Evolutionary conservation across 257 asterid genomes (phyloP).

Genomic region (Handroanthus guayacan): DNA sequence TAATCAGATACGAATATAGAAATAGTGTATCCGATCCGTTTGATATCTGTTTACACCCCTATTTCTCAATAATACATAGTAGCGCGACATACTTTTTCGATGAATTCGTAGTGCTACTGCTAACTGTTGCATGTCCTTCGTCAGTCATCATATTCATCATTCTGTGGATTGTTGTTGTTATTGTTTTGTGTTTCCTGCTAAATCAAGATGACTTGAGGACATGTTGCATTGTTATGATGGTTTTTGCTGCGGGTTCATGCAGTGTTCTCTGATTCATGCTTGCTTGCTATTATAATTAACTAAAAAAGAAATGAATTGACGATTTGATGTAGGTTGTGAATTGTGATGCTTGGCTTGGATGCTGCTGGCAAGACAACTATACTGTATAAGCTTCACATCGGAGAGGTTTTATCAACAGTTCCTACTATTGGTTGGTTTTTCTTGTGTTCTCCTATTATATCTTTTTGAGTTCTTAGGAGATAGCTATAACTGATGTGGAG

Average conservation of each 20-base stretch:
- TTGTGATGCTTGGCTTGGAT: constrained; percentile 79
- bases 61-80: too few relatives aligned
- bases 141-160: background rate
- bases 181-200: background rate
- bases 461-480: background rate
- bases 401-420: constrained; percentile 78
- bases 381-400: constrained; percentile 72
- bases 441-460: constrained; percentile 6
- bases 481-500: background rate
- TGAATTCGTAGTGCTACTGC: background rate
- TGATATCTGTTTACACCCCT: too few relatives aligned
- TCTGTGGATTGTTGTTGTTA: background rate
- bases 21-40: too few relatives aligned
- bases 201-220: background rate
- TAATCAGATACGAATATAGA: too few relatives aligned
- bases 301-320: background rate
- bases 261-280: background rate
- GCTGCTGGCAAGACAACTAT: constrained; percentile 86
- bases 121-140: background rate
- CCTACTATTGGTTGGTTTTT: constrained; percentile 69
- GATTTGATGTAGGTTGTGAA: constrained; percentile 60
- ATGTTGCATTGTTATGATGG: background rate
- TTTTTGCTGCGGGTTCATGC: background rate
- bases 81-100: background rate
- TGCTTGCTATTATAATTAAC: background rate